Percentiles rank a stretch among this genome's conserved stretches.
These are phyloP conservation scores for Teratosphaeriaceae sp. DNA, from an alignment of 2,329 filamentous ascomycete species.

Conservation along the genomic window DNA sequence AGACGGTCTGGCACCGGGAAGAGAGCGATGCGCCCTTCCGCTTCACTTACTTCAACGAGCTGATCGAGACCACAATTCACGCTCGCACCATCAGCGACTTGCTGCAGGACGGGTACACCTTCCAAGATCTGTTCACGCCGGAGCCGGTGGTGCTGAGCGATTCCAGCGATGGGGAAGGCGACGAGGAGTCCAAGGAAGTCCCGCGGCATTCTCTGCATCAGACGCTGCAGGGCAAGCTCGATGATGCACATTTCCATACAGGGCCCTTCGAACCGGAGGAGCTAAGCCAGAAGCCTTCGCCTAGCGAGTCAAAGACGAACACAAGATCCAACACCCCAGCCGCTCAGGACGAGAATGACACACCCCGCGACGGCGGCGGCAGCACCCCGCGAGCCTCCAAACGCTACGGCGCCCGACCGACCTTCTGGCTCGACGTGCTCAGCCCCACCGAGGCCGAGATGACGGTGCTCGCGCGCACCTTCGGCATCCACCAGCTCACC, in stretches of 20 bases:
- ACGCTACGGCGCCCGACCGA: conserved; percentile 68
- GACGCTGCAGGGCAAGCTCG: background rate
- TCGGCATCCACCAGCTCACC: conserved; percentile 92
- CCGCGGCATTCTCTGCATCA: background rate
- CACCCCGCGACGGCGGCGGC: conserved; percentile 1
- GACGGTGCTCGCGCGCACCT: conserved; percentile 85
- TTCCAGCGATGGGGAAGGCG: conserved; percentile 56
- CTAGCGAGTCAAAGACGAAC: background rate
- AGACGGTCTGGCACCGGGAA: conserved; percentile 73
- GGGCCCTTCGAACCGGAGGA: too few species aligned
- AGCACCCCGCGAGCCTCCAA: conserved; percentile 18
- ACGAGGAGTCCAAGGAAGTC: conserved; percentile 24
- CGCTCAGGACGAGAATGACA: conserved; percentile 2
- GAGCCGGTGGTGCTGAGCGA: conserved; percentile 70
- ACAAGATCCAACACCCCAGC: conserved; percentile 47
- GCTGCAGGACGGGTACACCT: conserved; percentile 74
- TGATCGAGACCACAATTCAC: conserved; percentile 92
- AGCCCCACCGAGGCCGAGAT: conserved; percentile 91
- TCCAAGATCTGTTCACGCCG: conserved; percentile 83
- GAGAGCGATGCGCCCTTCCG: conserved; percentile 88
- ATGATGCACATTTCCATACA: background rate
- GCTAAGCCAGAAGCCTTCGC: background rate
- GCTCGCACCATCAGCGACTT: conserved; percentile 92
- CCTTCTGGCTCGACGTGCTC: conserved; percentile 94
- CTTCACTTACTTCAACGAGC: conserved; percentile 98